A percentile compares a stretch with the other conserved stretches of the same genome.
Evolutionary conservation across 441 rosid species (phyloP).

Genomic region (Cnidoscolus chayamansa): DNA sequence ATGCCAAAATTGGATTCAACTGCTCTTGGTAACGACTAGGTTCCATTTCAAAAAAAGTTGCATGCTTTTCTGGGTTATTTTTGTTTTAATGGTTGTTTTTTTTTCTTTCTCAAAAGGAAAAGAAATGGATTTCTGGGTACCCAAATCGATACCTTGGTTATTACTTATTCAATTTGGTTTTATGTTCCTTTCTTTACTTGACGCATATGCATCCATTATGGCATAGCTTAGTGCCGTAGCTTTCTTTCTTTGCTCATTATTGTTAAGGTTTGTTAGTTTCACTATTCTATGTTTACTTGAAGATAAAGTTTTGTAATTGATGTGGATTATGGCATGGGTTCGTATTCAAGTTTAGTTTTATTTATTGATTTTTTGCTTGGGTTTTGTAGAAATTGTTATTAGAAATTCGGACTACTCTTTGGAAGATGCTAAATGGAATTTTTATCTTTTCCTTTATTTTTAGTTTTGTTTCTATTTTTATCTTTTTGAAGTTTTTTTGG

Average conservation of each 20-base stretch:
- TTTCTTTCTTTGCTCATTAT: not conserved
- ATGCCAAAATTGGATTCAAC: conserved; percentile 32
- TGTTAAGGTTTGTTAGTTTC: not conserved
- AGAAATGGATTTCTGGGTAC: not conserved
- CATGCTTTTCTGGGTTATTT: conserved; percentile 22
- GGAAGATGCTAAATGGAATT: not conserved
- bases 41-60: conserved; percentile 29
- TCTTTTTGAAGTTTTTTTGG: not conserved
- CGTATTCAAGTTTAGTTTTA: not conserved
- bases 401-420: not conserved
- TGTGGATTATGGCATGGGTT: conserved; percentile 44
- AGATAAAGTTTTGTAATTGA: conserved; percentile 14
- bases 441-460: too few relatives aligned
- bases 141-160: conserved; percentile 31
- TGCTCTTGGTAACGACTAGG: conserved; percentile 34
- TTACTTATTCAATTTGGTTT: not conserved
- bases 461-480: too few relatives aligned
- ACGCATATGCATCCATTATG: conserved; percentile 3
- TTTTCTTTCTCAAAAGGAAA: not conserved
- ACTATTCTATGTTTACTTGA: not conserved
- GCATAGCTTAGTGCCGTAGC: conserved; percentile 9
- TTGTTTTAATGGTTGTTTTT: not conserved
- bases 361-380: not conserved
- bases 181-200: conserved; percentile 36
- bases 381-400: conserved; percentile 1